Conservation (phyloP, 805 yeast species). For the Kluyveromyces starmeri region DNA sequence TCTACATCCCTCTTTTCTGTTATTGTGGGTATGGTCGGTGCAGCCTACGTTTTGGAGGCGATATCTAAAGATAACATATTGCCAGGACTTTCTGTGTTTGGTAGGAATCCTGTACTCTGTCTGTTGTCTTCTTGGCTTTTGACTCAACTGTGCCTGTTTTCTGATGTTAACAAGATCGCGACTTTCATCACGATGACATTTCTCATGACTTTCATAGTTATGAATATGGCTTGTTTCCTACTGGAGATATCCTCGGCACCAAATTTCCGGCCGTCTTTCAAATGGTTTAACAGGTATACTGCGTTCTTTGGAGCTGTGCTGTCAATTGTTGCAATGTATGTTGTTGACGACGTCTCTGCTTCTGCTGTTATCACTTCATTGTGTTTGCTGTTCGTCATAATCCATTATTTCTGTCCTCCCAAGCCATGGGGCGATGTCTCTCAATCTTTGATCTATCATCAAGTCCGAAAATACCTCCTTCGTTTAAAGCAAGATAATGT, state of each 20-base stretch:
- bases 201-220: constrained; percentile 89
- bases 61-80: constrained; percentile 80
- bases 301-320: constrained; percentile 67
- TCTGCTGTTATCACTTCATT: constrained; percentile 60
- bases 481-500: constrained; percentile 85
- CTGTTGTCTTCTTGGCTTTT: constrained; percentile 70
- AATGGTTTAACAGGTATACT: constrained; percentile 71
- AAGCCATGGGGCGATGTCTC: constrained; percentile 98
- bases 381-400: constrained; percentile 57
- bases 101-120: constrained; percentile 57
- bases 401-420: constrained; percentile 89
- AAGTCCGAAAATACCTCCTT: constrained; percentile 78
- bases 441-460: constrained; percentile 90
- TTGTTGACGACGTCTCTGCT: constrained; percentile 89
- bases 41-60: constrained; percentile 85
- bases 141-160: constrained; percentile 77
- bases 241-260: constrained; percentile 89
- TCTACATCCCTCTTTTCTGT: constrained; percentile 88
- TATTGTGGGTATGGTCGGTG: constrained; percentile 92
- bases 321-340: constrained; percentile 80
- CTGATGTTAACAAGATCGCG: constrained; percentile 90
- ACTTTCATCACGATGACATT: constrained; percentile 96
- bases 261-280: constrained; percentile 94
- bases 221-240: constrained; percentile 87
- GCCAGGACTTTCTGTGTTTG: constrained; percentile 65